These are phyloP conservation scores for Alternaria ventricosa DNA, from an alignment of 2,329 filamentous ascomycete genomes.

Conservation along the genomic window DNA sequence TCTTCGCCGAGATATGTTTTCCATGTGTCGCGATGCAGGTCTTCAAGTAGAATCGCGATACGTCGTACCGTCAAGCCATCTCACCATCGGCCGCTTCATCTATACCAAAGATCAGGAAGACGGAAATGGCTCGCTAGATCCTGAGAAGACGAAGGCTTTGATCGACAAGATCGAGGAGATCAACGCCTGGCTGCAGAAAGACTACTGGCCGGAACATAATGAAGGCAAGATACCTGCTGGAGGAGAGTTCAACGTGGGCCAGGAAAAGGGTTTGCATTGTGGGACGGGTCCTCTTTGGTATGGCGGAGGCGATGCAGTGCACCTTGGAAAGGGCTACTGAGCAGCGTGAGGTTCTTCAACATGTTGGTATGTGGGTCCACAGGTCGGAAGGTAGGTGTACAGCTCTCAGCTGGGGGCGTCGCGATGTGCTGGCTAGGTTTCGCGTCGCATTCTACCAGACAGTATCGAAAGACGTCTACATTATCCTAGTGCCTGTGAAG, in stretches of 20 bases:
- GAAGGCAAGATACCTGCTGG: slow-evolving; percentile 52
- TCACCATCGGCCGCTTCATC: slow-evolving; percentile 85
- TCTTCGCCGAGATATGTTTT: slow-evolving; percentile 78
- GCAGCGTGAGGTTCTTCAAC: not conserved
- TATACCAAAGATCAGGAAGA: slow-evolving; percentile 64
- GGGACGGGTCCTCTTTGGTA: slow-evolving; percentile 77
- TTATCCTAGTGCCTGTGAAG: not conserved
- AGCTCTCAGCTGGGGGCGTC: not conserved
- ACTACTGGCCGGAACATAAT: slow-evolving; percentile 68
- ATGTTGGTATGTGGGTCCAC: not conserved
- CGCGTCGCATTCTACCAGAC: not conserved
- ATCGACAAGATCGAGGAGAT: slow-evolving; percentile 75
- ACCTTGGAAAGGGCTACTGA: slow-evolving; percentile 59
- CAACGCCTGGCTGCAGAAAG: slow-evolving; percentile 74
- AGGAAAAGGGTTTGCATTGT: slow-evolving; percentile 80
- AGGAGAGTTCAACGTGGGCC: slow-evolving; percentile 86
- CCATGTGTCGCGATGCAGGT: slow-evolving; percentile 65
- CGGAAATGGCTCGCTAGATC: slow-evolving; percentile 53
- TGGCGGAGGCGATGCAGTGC: slow-evolving; percentile 75
- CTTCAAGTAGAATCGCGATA: slow-evolving; percentile 80
- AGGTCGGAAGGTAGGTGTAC: not conserved
- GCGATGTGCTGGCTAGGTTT: no score
- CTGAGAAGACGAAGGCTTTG: slow-evolving; percentile 67
- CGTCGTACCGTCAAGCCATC: slow-evolving; percentile 85
- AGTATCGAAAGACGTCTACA: not conserved